Evolutionary conservation across 441 rosid genomes (phyloP), one percentile per base, ranked within the genome.

Genomic region (Metrosideros polymorpha): DNA sequence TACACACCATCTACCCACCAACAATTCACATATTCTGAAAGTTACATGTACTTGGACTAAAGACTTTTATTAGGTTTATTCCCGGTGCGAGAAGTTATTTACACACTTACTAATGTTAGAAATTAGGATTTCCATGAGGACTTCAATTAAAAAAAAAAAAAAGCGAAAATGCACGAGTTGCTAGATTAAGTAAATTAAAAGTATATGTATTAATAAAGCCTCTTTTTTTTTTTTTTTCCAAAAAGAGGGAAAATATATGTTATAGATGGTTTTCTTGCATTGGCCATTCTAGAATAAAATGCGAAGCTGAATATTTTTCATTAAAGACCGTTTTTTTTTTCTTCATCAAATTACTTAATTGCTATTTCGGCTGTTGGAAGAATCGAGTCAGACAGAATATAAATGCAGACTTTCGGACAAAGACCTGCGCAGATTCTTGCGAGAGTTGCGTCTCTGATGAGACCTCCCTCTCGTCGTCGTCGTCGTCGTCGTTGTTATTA

Each of bases 401-500:
- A 22, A 39, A 71, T 12, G 79, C 17, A 10, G 47, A 22, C 79
- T 1, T 71, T 39, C n/a, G 47, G 79, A 71, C 49, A 3, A 5
- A 4, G 45, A 24, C 77, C 3, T 12, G 79, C 4, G 45, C 25
- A 66, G 77, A 22, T 19, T 9, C 77, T 66, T 35, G 79, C 47
- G 27, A 19, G 45, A 2, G 77, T 6, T 19, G 77, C 77, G n/a
- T 43, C 79, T 39, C n/a, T 71, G 79, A 42, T 71, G 79, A 39
- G 79, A n/a, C 79, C 79, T 71, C n/a, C 8, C 17, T 22, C 75
- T 61, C 25, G 12, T 30, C 6, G 22, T 56, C 30, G 30, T 59
- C 32, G 8, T 57, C 8, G 2, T 32, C 0, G 0, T 63, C 1
- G 0, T n/a, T 4, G 2, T 32, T 66, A 0, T 63, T 66, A 1